Conservation (phyloP, 2,329 filamentous ascomycete species). For the Claviceps lovelessii region DNA sequence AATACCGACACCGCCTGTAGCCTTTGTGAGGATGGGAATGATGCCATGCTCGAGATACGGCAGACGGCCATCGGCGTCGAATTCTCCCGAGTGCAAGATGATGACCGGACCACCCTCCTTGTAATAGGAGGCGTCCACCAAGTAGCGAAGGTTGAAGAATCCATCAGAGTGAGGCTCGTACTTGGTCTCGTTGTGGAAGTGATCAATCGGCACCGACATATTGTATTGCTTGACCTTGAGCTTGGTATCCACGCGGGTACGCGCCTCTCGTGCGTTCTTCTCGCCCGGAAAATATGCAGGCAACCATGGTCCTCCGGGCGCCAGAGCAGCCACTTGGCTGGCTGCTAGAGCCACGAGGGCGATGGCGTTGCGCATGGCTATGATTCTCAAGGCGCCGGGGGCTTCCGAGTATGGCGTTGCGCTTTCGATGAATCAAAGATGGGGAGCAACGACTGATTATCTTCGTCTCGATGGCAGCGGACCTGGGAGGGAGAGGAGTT, state of each 20-base stretch:
- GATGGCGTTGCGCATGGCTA: not conserved
- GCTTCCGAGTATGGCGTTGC: not conserved
- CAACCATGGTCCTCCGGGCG: not conserved
- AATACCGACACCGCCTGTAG: constrained; percentile 61
- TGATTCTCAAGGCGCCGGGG: not conserved
- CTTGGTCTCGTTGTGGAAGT: constrained; percentile 65
- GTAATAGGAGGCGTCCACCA: constrained; percentile 68
- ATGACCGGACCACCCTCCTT: constrained; percentile 67
- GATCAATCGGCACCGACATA: constrained; percentile 48
- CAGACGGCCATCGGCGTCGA: constrained; percentile 45
- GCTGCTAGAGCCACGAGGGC: not conserved
- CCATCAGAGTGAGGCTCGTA: constrained; percentile 64
- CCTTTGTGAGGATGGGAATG: constrained; percentile 52
- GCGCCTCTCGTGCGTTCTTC: not conserved
- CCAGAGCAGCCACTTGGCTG: not conserved
- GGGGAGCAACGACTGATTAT: too few species aligned
- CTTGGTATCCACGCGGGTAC: not conserved
- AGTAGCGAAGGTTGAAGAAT: constrained; percentile 61
- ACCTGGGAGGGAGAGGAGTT: too few species aligned
- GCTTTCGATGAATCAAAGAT: too few species aligned
- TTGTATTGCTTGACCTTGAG: constrained; percentile 15
- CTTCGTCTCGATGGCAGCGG: too few species aligned
- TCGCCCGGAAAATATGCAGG: not conserved
- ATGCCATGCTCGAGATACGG: constrained; percentile 67
- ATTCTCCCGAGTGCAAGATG: constrained; percentile 61